Conservation (phyloP, 1,139 yeast species). For the Candida tropicalis region DNA sequence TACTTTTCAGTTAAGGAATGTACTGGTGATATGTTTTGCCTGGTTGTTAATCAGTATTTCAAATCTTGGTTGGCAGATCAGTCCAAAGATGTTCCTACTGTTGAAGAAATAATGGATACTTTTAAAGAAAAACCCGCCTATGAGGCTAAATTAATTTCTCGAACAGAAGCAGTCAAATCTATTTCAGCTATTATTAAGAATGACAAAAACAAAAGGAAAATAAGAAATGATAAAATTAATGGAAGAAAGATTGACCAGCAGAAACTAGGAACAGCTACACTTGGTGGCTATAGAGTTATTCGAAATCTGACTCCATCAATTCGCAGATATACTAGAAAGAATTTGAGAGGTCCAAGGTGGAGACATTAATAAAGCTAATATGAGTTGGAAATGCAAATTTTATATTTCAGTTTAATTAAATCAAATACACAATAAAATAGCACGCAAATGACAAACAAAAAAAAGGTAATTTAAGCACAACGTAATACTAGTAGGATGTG, state of each 20-base stretch:
- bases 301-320: neutral
- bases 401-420: neutral
- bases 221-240: neutral
- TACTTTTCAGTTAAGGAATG: neutral
- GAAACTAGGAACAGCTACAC: too few species aligned
- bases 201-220: neutral
- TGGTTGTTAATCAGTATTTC: neutral
- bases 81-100: neutral
- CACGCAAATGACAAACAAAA: neutral
- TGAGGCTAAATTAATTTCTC: neutral
- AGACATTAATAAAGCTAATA: neutral
- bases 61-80: neutral
- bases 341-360: neutral
- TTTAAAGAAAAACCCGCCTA: neutral
- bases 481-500: too few species aligned
- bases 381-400: neutral
- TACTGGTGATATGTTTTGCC: neutral
- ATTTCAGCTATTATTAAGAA: neutral
- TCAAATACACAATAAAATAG: neutral
- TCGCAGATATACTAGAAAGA: neutral
- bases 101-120: neutral
- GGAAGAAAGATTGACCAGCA: too few species aligned
- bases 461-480: too few species aligned
- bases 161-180: neutral
- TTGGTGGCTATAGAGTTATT: neutral